Evolutionary conservation across 2,329 filamentous ascomycete genomes (phyloP), one percentile per base, ranked within the genome.

Genomic region (Penicillium sp.): DNA sequence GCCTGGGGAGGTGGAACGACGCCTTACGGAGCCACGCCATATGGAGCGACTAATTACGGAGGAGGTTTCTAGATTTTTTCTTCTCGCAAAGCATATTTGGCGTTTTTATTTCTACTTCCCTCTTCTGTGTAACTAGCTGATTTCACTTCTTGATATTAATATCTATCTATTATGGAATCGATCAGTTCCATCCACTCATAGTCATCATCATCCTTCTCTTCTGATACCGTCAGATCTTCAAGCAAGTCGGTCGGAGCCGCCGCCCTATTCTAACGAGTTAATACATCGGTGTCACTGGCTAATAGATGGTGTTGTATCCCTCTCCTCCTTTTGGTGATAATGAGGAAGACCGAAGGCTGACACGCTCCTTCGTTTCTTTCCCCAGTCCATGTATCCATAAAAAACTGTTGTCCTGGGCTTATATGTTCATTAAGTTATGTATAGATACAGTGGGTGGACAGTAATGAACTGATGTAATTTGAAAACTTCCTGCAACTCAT

Each of bases 371-470:
- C 66, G 60, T 53, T 63, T 65, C 23, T 67, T 67, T 30, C 92
- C 30, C 89, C 87, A 1, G 91, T 93, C 93, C 93, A 97, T 6
- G 85, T 86, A 73, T 96, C 83, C 58, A 86, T 83, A 73, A 90
- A 97, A 69, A 88, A 88, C n/a, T 85, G 82, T 56, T 97, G 71
- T 0, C 93, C 93, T 38, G 87, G 79, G 65, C 97, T 97, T n/a
- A n/a, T n/a, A n/a, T n/a, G n/a, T n/a, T n/a, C n/a, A n/a, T n/a
- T n/a, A n/a, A n/a, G n/a, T n/a, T n/a, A n/a, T n/a, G n/a, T n/a
- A n/a, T n/a, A n/a, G n/a, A n/a, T n/a, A n/a, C n/a, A n/a, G n/a
- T n/a, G n/a, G n/a, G n/a, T n/a, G n/a, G n/a, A n/a, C n/a, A n/a
- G n/a, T n/a, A n/a, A n/a, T n/a, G n/a, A n/a, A n/a, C n/a, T n/a